Evolutionary conservation across 1,284 basidiomycete genomes (phyloP).

Genomic region (Ustilago loliicola): DNA sequence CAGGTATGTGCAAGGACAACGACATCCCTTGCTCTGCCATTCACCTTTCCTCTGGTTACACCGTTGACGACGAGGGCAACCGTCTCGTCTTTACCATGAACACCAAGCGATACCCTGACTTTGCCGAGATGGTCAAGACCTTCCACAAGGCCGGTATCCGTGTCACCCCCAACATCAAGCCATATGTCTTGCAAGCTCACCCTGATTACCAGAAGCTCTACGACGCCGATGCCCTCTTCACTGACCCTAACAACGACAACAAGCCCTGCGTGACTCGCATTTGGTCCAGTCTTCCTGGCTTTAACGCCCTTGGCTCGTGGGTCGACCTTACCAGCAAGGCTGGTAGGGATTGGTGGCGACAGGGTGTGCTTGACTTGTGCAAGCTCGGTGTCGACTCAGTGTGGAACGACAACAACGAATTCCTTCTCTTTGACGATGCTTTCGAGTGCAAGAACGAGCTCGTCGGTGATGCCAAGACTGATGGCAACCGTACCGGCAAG

Average conservation of each 20-base stretch:
- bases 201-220: constrained; percentile 70
- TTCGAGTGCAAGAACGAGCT: constrained; percentile 65
- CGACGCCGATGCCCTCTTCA: constrained; percentile 70
- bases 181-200: constrained; percentile 63
- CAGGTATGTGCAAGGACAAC: constrained; percentile 71
- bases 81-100: constrained; percentile 73
- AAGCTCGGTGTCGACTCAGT: constrained; percentile 71
- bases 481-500: constrained; percentile 41
- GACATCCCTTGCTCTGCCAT: constrained; percentile 71
- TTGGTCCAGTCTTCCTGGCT: constrained; percentile 71
- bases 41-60: constrained; percentile 71
- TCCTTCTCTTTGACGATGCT: constrained; percentile 71
- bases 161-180: constrained; percentile 72
- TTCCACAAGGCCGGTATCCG: constrained; percentile 72
- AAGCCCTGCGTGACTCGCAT: constrained; percentile 71
- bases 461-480: constrained; percentile 28
- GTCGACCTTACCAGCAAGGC: constrained; percentile 71
- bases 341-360: constrained; percentile 72
- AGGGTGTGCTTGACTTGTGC: constrained; percentile 70
- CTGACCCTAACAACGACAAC: constrained; percentile 64
- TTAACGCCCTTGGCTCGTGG: constrained; percentile 72
- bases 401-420: constrained; percentile 74
- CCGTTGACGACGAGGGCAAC: constrained; percentile 70
- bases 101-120: constrained; percentile 72
- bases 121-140: constrained; percentile 70